Percentiles rank a stretch among this genome's conserved stretches.
Evolutionary conservation across 495 filamentous ascomycete genomes (phyloP).

Genomic region (Staphylotrichum tortipilum): DNA sequence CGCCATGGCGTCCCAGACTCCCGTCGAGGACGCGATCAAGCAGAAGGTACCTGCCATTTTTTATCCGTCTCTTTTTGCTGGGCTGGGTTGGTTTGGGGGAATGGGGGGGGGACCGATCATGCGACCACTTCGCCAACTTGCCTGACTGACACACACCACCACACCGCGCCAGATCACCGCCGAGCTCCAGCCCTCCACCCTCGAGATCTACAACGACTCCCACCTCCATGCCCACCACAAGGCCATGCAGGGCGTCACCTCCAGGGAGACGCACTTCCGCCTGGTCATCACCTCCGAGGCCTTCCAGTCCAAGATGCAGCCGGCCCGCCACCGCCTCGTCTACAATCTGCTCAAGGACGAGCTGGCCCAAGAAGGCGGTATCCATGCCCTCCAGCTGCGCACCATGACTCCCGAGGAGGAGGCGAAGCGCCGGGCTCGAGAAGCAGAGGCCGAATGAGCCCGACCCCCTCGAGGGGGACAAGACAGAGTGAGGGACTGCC

Average conservation of each 20-base stretch:
- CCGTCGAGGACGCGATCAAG: conserved; percentile 76
- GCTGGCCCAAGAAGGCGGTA: conserved; percentile 77
- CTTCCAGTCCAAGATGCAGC: conserved; percentile 74
- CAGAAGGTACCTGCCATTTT: conserved; percentile 73
- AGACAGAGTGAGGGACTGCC: not conserved
- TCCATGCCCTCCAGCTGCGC: conserved; percentile 84
- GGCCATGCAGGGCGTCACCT: conserved; percentile 72
- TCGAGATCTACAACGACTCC: conserved; percentile 90
- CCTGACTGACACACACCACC: conserved; percentile 5
- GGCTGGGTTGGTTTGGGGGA: too few relatives aligned
- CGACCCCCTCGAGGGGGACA: not conserved
- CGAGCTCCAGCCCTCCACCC: conserved; percentile 59
- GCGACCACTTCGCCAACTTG: too few relatives aligned
- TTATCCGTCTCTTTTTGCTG: too few relatives aligned
- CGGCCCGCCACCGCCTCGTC: conserved; percentile 81
- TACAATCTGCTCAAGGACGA: conserved; percentile 84
- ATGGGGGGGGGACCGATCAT: too few relatives aligned
- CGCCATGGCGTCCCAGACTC: conserved; percentile 51
- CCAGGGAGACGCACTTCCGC: conserved; percentile 85
- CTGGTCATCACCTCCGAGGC: conserved; percentile 71
- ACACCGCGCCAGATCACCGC: conserved; percentile 54
- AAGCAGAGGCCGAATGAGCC: conserved; percentile 5
- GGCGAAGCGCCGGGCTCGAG: conserved; percentile 32
- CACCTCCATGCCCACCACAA: conserved; percentile 77
- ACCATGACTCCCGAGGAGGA: conserved; percentile 86